phyloP scores from a whole-genome alignment of 805 yeast genomes.

The Candida nitratophila region DNA sequence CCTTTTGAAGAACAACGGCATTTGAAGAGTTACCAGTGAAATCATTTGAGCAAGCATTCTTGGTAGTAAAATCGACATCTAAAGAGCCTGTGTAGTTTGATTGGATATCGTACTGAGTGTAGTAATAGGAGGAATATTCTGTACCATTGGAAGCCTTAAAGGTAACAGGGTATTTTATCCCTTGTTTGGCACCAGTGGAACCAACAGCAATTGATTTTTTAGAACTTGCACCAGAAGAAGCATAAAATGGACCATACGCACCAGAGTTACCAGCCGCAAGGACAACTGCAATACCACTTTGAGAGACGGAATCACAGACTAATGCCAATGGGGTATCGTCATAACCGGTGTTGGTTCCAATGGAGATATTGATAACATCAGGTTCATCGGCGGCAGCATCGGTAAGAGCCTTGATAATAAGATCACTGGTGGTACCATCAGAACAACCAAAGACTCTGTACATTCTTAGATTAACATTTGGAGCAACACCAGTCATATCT shows the following conservation, averaged over 20 bases:
- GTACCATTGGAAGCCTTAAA: slow-evolving; percentile 4
- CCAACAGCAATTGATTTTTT: slow-evolving; percentile 8
- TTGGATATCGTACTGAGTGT: not conserved
- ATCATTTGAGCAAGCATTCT: not conserved
- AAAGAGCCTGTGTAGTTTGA: not conserved
- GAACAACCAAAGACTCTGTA: slow-evolving; percentile 14
- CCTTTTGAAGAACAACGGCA: slow-evolving; percentile 1
- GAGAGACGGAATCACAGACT: slow-evolving; percentile 8
- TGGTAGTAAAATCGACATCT: slow-evolving; percentile 1
- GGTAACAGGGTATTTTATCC: slow-evolving; percentile 4
- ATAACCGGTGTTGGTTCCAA: slow-evolving; percentile 14
- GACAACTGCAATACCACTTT: slow-evolving; percentile 10
- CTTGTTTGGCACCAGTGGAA: slow-evolving; percentile 4
- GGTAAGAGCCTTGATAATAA: slow-evolving; percentile 7
- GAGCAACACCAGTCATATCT: slow-evolving; percentile 14
- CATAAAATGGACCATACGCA: slow-evolving; percentile 7
- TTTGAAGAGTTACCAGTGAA: not conserved
- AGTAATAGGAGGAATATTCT: not conserved
- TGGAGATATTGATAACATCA: slow-evolving; percentile 9
- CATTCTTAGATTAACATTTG: slow-evolving; percentile 11
- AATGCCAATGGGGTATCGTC: slow-evolving; percentile 6
- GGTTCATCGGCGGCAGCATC: slow-evolving; percentile 7
- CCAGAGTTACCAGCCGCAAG: slow-evolving; percentile 14
- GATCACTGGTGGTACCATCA: slow-evolving; percentile 10
- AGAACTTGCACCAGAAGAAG: slow-evolving; percentile 6